Base-by-base conservation (phyloP, 192 early-diverging fungal genomes). In the Entomortierella parvispora region DNA sequence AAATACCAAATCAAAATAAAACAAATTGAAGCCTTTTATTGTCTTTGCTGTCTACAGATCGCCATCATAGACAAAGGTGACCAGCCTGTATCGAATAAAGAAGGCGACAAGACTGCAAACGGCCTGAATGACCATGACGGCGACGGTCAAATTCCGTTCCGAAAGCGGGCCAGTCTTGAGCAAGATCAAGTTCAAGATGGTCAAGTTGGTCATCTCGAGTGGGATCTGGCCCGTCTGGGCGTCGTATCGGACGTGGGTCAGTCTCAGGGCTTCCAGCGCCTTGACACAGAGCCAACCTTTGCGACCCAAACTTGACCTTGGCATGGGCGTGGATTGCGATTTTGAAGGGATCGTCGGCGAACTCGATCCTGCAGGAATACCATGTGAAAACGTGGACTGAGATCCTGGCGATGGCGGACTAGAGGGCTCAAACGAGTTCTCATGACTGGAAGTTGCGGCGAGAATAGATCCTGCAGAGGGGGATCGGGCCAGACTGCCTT, bases 141-240 rank as follows among this genome's bases (percentile, higher is more conserved):
- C 51, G 23, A 82, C 64, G 31, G 88, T 87, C 46, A 84, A 78
- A 64, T 80, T 88, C 54, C 53, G 80, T 72, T 98, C 98, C 18
- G 79, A 80, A 70, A 95, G 85, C 0, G 92, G 93, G 6, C 91
- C 93, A 33, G 86, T 65, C 72, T 85, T 85, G 25, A 97, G 86
- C n/a, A 99, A 82, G 56, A 98, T 78, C 18, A 96, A 72, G 68
- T 98, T 99, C 25, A 99, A 85, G 29, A 99, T 72, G 0, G 98
- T 99, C 34, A 99, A 83, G 72, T 99, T 99, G 67, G 91, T 98
- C 78, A 89, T 84, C 55, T 88, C 86, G 18, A 90, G 44, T 0
- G 82, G 74, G 26, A 45, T 57, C 25, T 82, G 62, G 3, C 85
- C 84, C 2, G 82, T 80, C 54, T 80, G 68, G 25, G 82, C 51